Base-by-base conservation (phyloP, 441 rosid genomes). In the Euphorbia celastroides region DNA sequence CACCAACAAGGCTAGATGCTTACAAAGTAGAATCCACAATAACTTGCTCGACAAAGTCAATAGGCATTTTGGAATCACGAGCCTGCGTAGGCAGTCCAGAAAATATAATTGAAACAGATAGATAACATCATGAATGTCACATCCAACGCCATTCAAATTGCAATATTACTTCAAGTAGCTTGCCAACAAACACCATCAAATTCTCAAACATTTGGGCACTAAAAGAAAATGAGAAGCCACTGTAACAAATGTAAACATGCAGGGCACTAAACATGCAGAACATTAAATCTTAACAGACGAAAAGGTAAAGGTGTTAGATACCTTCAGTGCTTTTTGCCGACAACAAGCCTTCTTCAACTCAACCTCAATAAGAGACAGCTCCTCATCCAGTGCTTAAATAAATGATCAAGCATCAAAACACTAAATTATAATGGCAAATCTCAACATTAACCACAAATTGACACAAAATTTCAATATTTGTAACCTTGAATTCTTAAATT, bases 341-440 rank as follows among this genome's bases (percentile, higher is more conserved):
- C 97, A 94, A 71, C 75, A 71, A 67, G 97, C 96, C 84, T 89
- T 91, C 78, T 82, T 84, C 83, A 91, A 73, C 83, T 91, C 99
- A 78, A 76, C 75, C 79, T 86, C 90, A 71, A 89, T 80, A 60
- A 79, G 76, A 67, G 96, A 81, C 72, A 91, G 72, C 60, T 81
- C 85, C 19, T 57, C 60, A 72, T 88, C 86, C 70, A 89, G 97
- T 94, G 82, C 65, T 66, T 66, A 61, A 72, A 51, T 69, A 54
- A 31, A 44, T 5, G 54, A 62, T 26, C 70, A 51, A 58, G 22
- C 61, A 65, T 52, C 65, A 78, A 51, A 30, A 62, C 30, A 75
- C 20, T 51, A 46, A n/a, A 36, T 41, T 69, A 64, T 62, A 60
- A 32, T 58, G 13, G 60, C 59, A 66, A 70, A 64, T 25, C 52